Evolutionary conservation across 169 alveolate genomes (phyloP), one percentile per base, ranked within the genome.

Genomic region (Plasmodium sp.): DNA sequence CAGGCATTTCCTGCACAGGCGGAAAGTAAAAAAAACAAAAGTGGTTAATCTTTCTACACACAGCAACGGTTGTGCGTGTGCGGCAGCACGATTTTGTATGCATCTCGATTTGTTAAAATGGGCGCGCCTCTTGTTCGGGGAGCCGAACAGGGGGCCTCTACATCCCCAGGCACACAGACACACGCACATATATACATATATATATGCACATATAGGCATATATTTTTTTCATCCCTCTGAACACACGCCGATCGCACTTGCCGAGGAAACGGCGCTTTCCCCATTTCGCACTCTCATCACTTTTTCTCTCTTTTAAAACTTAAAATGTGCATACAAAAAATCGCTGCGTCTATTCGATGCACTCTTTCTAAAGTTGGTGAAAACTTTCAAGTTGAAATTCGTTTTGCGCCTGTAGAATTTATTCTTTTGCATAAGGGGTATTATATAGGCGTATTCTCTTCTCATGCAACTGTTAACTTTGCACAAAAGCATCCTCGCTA

Each of bases 381-480:
- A 83, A 93, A 80, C 33, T 86, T 43, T 72, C 34, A 84, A 51
- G 85, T 83, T 79, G 34, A 81, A 93, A 27, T 34, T 48, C 5
- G 62, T 93, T 83, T 81, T 81, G 51, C 84, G 82, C 18, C 56
- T 79, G 36, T 62, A 81, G 36, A 62, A 27, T 34, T 67, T 86
- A 74, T 75, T 77, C 83, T 22, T 81, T 84, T 67, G 79, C 72
- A 77, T 58, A 58, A 86, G 51, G 67, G 94, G 92, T 72, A 79
- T n/a, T 75, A 83, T 82, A 93, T 83, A 86, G 83, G 90, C 62
- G 67, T 86, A 92, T 58, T 94, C 86, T 45, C 82, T 83, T 75
- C 75, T 80, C 88, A 90, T 33, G 84, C 79, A 85, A 36, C 71
- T 73, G 74, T 72, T 80, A 71, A 79, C 71, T 83, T 90, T 94